A percentile compares a stretch with the other conserved stretches of the same genome.
These are phyloP conservation scores for Iberis pinnata DNA, from an alignment of 345 rosid species.

Conservation along the genomic window DNA sequence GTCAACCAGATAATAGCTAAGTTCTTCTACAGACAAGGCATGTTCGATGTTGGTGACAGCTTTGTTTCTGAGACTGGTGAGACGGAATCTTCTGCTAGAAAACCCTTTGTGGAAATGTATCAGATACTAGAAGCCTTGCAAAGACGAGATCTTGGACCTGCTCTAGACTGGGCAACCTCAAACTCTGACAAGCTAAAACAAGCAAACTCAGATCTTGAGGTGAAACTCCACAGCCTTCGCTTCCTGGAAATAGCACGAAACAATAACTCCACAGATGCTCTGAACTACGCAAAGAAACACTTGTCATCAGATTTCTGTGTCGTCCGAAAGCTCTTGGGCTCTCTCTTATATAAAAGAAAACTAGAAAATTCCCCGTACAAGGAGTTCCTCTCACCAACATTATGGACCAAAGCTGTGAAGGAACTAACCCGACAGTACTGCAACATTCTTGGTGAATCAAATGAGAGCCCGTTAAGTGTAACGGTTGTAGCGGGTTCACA, in stretches of 20 bases:
- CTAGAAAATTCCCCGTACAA: slow-evolving; percentile 51
- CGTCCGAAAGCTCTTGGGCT: slow-evolving; percentile 52
- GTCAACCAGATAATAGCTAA: slow-evolving; percentile 59
- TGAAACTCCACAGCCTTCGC: slow-evolving; percentile 59
- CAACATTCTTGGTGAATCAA: slow-evolving; percentile 51
- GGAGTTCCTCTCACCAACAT: slow-evolving; percentile 40
- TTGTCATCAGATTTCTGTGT: slow-evolving; percentile 38
- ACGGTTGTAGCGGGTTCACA: slow-evolving; percentile 60
- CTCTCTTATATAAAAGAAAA: slow-evolving; percentile 51
- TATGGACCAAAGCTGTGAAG: slow-evolving; percentile 46
- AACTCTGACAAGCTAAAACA: slow-evolving; percentile 52
- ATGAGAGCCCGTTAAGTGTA: slow-evolving; percentile 48
- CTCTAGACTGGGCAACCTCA: slow-evolving; percentile 49
- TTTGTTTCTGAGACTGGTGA: slow-evolving; percentile 45
- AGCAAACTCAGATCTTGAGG: slow-evolving; percentile 53
- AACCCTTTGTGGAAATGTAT: slow-evolving; percentile 53
- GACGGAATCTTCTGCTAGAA: slow-evolving; percentile 38
- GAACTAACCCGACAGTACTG: slow-evolving; percentile 68
- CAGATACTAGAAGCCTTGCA: slow-evolving; percentile 54
- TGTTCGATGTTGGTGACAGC: slow-evolving; percentile 60
- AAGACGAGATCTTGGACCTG: slow-evolving; percentile 46
- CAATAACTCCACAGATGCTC: slow-evolving; percentile 44
- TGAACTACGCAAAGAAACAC: slow-evolving; percentile 46
- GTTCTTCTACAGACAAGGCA: slow-evolving; percentile 61
- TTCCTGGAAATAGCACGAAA: slow-evolving; percentile 50